phyloP scores from a whole-genome alignment of 176 grass and related monocot genomes.

The Elaeis guineensis region DNA sequence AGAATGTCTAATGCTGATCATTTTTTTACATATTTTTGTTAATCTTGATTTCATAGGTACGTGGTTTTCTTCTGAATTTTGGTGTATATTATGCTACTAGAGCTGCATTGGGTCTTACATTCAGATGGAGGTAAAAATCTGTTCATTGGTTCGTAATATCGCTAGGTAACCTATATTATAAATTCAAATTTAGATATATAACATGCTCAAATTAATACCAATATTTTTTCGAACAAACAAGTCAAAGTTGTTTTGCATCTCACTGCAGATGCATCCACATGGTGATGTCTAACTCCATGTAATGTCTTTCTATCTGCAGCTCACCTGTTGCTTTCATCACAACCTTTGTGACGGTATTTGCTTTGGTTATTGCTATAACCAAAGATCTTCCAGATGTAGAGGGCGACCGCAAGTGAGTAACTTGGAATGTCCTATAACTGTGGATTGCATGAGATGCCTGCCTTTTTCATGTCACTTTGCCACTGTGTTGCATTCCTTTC shows the following conservation, averaged over 20 bases:
- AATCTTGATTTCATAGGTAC: conserved; percentile 46
- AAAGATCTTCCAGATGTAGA: conserved; percentile 99
- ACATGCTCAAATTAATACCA: too few relatives aligned
- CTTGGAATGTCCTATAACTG: neutral
- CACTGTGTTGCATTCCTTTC: too few relatives aligned
- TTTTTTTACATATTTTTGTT: neutral
- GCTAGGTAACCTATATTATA: neutral
- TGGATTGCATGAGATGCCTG: too few relatives aligned
- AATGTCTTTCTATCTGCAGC: conserved; percentile 62
- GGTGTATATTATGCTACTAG: conserved; percentile 99
- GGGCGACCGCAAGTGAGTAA: conserved; percentile 92
- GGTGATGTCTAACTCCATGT: conserved; percentile 38
- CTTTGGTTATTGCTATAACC: conserved; percentile 99
- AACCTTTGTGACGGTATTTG: conserved; percentile 90
- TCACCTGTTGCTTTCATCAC: conserved; percentile 95
- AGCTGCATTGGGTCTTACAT: conserved; percentile 83
- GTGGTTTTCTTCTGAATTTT: conserved; percentile 99
- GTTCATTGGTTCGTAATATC: conserved; percentile 1
- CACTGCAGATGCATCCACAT: conserved; percentile 19
- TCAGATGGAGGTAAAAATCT: conserved; percentile 86
- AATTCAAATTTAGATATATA: too few relatives aligned
- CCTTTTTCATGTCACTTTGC: too few relatives aligned
- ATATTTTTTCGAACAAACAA: conserved; percentile 15
- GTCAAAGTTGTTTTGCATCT: conserved; percentile 31
- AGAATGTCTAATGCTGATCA: too few relatives aligned